Percentiles rank a stretch among this genome's conserved stretches.
Conservation (phyloP, 768 basidiomycete species). For the Mycena amicta region DNA sequence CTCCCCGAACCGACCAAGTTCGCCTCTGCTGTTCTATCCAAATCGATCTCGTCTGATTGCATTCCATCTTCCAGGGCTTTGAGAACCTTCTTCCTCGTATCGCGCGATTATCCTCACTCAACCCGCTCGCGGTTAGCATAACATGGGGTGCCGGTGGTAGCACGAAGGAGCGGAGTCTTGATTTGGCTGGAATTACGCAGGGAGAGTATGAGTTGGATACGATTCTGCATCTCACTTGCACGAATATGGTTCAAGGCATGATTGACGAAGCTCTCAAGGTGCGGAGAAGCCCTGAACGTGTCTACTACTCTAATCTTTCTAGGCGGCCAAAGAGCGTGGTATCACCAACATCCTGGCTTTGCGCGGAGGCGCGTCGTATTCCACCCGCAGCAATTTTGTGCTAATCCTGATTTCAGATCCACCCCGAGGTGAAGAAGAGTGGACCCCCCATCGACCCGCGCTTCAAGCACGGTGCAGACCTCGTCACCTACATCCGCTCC, state of each 20-base stretch:
- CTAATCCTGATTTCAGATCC: slow-evolving; percentile 60
- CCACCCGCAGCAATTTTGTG: neutral
- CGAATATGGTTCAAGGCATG: slow-evolving; percentile 90
- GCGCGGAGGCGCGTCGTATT: slow-evolving; percentile 66
- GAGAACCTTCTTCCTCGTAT: slow-evolving; percentile 90
- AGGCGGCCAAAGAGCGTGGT: slow-evolving; percentile 80
- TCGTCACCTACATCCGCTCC: slow-evolving; percentile 88
- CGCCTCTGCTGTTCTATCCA: neutral
- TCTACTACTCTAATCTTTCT: slow-evolving; percentile 2
- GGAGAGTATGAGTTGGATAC: slow-evolving; percentile 78
- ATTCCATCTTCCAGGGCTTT: slow-evolving; percentile 68
- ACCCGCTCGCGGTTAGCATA: slow-evolving; percentile 84
- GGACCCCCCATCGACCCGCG: slow-evolving; percentile 84
- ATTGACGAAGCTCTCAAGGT: slow-evolving; percentile 88
- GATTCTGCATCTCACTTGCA: slow-evolving; percentile 93
- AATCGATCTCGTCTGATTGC: slow-evolving; percentile 5
- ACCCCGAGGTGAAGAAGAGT: slow-evolving; percentile 90
- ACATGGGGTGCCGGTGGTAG: slow-evolving; percentile 99
- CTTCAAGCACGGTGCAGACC: slow-evolving; percentile 83
- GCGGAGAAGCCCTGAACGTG: slow-evolving; percentile 23
- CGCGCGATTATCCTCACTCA: slow-evolving; percentile 71
- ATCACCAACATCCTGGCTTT: slow-evolving; percentile 91
- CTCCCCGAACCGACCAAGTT: slow-evolving; percentile 90
- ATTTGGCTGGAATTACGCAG: slow-evolving; percentile 81
- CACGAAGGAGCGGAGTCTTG: slow-evolving; percentile 85